phyloP scores from a whole-genome alignment of 2,329 filamentous ascomycete species.

The Xylariaceae sp. region DNA sequence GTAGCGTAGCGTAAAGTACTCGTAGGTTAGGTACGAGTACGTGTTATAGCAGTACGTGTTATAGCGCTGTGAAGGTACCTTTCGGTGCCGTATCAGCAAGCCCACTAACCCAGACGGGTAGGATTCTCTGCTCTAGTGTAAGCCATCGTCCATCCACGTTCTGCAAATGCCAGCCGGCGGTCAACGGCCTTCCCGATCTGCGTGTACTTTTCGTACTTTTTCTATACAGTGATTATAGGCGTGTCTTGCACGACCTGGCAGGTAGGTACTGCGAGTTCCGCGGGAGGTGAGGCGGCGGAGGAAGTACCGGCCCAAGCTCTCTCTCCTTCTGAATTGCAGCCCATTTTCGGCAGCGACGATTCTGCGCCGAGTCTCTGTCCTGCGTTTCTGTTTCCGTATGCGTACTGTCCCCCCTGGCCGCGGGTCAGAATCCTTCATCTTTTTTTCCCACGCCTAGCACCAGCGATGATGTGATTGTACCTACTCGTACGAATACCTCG shows the following conservation, averaged over 20 bases:
- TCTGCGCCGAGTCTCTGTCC: background rate
- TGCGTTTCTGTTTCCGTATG: too few species aligned
- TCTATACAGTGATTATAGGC: background rate
- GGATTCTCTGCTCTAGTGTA: background rate
- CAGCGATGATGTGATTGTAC: too few species aligned
- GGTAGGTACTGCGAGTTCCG: too few species aligned
- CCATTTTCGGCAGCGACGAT: background rate
- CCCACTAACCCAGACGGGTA: background rate
- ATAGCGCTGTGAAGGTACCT: background rate
- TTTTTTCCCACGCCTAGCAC: background rate
- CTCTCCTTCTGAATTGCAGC: too few species aligned
- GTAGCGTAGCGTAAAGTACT: background rate
- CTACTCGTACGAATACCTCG: too few species aligned
- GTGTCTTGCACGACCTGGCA: too few species aligned
- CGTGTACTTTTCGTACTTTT: background rate
- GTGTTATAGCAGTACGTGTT: background rate
- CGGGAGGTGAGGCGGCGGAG: too few species aligned
- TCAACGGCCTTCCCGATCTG: conserved; percentile 11
- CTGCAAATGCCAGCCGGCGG: background rate
- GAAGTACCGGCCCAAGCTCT: too few species aligned
- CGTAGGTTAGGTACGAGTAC: background rate
- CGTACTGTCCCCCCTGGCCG: background rate
- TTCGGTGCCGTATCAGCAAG: background rate
- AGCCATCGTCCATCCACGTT: background rate
- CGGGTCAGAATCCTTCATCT: background rate